Base-by-base conservation (phyloP, 306 rosid species). In the Cicer bijugum region DNA sequence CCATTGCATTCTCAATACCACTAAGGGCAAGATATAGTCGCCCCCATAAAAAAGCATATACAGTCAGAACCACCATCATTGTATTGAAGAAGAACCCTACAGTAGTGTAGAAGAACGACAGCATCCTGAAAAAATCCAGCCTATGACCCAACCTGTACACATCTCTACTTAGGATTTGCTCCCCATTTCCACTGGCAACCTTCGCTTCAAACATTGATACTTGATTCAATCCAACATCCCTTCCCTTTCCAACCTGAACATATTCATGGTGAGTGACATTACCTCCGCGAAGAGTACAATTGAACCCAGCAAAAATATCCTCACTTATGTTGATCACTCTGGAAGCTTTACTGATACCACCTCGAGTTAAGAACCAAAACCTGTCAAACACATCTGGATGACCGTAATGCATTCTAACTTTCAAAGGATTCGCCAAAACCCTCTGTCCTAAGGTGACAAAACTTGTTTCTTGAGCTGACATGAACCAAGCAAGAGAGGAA, bases 401-500 rank as follows among this genome's bases (percentile, higher is more conserved):
- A 23, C 87, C 87, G 28, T 84, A 84, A 77, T 84, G 87, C 87
- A 84, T 80, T 74, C 87, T 77, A 43, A 84, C 75, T 75, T 84
- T 84, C 81, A 84, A 64, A 53, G 87, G 85, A 80, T 84, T 84
- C 61, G 87, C 87, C 82, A 84, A 74, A 84, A 84, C 87, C 69
- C 87, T 73, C 72, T 84, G 87, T 37, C 87, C 87, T 69, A 84
- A 69, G 68, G 87, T 84, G 74, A 84, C 87, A 69, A 84, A 84
- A 74, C 87, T 84, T 0, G 83, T 80, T 69, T 84, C 87, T 69
- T 84, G 87, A 57, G 87, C 87, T 61, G 87, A 84, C 87, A 80
- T 84, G 72, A 84, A 84, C 87, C 84, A 80, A 50, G 87, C 87
- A 68, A 84, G 87, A 73, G 87, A 84, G 39, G 87, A 84, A 78